These are phyloP conservation scores for Camelina hispida DNA, from an alignment of 345 rosid genomes.

Conservation along the genomic window DNA sequence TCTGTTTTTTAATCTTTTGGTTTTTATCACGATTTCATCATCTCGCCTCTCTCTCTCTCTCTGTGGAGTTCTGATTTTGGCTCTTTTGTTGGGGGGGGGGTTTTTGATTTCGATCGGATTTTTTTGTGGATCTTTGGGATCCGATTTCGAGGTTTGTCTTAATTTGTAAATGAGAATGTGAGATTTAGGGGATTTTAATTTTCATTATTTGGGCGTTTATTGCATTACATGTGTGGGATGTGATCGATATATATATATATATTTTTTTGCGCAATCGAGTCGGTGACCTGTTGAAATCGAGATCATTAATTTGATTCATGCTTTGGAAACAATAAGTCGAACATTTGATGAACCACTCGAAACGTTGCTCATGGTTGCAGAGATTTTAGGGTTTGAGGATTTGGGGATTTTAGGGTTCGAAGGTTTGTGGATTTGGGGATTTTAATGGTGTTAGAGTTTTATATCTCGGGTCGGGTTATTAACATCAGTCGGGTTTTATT, in stretches of 20 bases:
- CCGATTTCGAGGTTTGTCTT: conserved; percentile 23
- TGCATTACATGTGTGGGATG: background rate
- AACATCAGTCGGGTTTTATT: too few relatives aligned
- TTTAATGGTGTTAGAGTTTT: too few relatives aligned
- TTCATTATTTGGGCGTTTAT: conserved; percentile 19
- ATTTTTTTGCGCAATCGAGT: conserved; percentile 33
- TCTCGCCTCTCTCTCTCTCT: too few relatives aligned
- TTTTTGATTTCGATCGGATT: conserved; percentile 35
- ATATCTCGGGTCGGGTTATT: too few relatives aligned
- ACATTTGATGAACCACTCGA: too few relatives aligned
- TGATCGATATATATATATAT: conserved; percentile 16
- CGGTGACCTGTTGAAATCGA: conserved; percentile 7
- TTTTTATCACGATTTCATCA: background rate
- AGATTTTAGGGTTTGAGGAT: too few relatives aligned
- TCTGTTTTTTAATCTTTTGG: background rate
- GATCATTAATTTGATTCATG: background rate
- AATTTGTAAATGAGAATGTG: conserved; percentile 32
- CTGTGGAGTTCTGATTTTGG: background rate
- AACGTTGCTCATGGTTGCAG: too few relatives aligned
- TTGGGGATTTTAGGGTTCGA: too few relatives aligned
- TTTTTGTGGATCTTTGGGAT: conserved; percentile 28
- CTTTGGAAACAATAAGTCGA: too few relatives aligned
- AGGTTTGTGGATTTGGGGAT: too few relatives aligned
- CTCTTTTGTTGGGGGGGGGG: background rate
- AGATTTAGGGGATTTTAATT: conserved; percentile 27